Percentiles rank a stretch among this genome's conserved stretches.
phyloP scores from a whole-genome alignment of 2,329 filamentous ascomycete genomes.

The Cercospora citrullina region DNA sequence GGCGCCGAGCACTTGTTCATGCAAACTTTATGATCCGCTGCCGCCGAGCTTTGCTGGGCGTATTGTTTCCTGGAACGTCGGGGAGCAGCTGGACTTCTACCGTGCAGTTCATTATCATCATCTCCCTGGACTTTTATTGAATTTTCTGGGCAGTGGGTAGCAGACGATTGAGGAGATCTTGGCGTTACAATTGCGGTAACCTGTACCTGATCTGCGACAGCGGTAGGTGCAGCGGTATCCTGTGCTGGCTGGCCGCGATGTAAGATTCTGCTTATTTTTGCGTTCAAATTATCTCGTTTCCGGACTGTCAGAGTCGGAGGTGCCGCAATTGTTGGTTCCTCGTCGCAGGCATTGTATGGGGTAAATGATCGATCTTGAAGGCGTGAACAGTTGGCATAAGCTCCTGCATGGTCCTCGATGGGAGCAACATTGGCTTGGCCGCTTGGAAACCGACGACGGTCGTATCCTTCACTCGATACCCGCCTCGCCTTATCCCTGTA shows the following conservation, averaged over 20 bases:
- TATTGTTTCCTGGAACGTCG: constrained; percentile 8
- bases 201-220: neutral
- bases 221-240: neutral
- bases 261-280: constrained; percentile 15
- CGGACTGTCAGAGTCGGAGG: constrained; percentile 20
- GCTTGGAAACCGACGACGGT: constrained; percentile 21
- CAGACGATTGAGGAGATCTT: constrained; percentile 5
- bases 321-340: constrained; percentile 6
- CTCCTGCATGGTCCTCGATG: neutral
- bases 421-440: neutral
- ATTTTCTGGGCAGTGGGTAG: neutral
- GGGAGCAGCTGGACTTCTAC: neutral
- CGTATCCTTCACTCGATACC: constrained; percentile 34
- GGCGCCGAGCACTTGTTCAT: constrained; percentile 15
- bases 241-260: constrained; percentile 3
- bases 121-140: neutral
- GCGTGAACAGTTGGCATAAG: neutral
- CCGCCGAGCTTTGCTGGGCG: constrained; percentile 12
- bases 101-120: neutral
- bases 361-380: constrained; percentile 2
- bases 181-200: neutral
- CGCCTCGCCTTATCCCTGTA: constrained; percentile 33
- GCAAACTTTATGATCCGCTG: constrained; percentile 10
- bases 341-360: constrained; percentile 12
- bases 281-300: constrained; percentile 15